Evolutionary conservation across 2,329 filamentous ascomycete genomes (phyloP).

Genomic region (Byssothecium circinans): DNA sequence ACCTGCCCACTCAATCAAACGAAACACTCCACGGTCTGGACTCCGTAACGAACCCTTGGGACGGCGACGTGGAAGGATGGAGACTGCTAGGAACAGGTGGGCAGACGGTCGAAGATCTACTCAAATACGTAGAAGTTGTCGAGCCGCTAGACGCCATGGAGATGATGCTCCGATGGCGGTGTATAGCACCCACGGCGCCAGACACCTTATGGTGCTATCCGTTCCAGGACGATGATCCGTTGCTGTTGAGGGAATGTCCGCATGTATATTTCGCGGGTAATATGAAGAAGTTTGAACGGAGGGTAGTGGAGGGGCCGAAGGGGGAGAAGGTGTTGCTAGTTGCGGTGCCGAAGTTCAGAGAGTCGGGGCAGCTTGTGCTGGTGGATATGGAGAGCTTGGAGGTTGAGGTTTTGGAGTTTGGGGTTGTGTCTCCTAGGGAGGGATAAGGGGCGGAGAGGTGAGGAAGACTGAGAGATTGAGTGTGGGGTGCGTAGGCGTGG

Average conservation of each 20-base stretch:
- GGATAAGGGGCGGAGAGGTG: not conserved
- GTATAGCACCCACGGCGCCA: conserved; percentile 88
- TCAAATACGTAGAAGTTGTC: conserved; percentile 82
- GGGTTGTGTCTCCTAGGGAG: conserved; percentile 16
- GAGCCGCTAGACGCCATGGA: conserved; percentile 89
- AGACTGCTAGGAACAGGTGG: conserved; percentile 82
- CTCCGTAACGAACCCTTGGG: conserved; percentile 88
- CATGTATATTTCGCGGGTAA: conserved; percentile 91
- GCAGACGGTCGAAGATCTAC: conserved; percentile 91
- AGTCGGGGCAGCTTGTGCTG: conserved; percentile 77
- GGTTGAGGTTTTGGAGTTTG: conserved; percentile 62
- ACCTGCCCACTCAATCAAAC: conserved; percentile 46
- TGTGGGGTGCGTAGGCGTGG: not conserved
- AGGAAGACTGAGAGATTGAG: not conserved
- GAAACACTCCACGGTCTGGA: conserved; percentile 73
- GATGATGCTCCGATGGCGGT: conserved; percentile 88
- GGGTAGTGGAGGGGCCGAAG: conserved; percentile 63
- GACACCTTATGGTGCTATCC: conserved; percentile 97
- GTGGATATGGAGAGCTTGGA: conserved; percentile 85
- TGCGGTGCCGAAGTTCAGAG: conserved; percentile 78
- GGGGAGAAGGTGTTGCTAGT: conserved; percentile 76
- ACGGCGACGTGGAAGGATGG: conserved; percentile 88
- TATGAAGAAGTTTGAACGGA: conserved; percentile 76
- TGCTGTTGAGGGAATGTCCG: conserved; percentile 81
- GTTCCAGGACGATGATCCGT: conserved; percentile 90